A percentile compares a stretch with the other conserved stretches of the same genome.
Conservation (phyloP, 495 filamentous ascomycete genomes). For the Elasticomyces elasticus region DNA sequence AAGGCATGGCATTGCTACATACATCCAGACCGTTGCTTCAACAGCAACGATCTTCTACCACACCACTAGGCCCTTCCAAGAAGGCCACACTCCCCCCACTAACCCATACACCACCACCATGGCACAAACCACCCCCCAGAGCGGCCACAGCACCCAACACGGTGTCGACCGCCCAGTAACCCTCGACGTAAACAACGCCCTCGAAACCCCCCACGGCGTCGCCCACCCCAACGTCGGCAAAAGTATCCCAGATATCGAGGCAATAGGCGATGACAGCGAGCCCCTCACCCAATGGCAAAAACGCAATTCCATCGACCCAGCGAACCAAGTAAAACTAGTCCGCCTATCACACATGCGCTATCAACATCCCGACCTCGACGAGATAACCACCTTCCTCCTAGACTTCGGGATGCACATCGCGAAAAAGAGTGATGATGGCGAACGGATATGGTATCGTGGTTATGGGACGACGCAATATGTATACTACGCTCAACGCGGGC, state of each 20-base stretch:
- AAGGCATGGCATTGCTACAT: too few species aligned
- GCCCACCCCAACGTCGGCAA: conserved; percentile 31
- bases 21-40: too few species aligned
- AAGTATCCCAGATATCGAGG: conserved; percentile 33
- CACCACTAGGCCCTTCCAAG: too few species aligned
- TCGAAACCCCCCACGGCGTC: conserved; percentile 5
- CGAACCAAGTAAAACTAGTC: conserved; percentile 34
- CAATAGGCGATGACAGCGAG: conserved; percentile 29
- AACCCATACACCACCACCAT: background rate
- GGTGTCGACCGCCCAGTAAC: conserved; percentile 11
- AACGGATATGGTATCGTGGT: conserved; percentile 29
- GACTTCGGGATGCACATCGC: conserved; percentile 34
- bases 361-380: conserved; percentile 39
- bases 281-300: conserved; percentile 31
- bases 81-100: background rate
- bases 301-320: conserved; percentile 28
- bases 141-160: conserved; percentile 14
- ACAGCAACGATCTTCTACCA: too few species aligned
- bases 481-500: conserved; percentile 31
- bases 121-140: background rate
- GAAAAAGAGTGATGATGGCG: conserved; percentile 25
- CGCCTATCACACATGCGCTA: conserved; percentile 42
- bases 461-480: conserved; percentile 34
- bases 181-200: background rate
- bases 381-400: conserved; percentile 36